phyloP scores from a whole-genome alignment of 257 asterid genomes.

The Eucommia ulmoides region DNA sequence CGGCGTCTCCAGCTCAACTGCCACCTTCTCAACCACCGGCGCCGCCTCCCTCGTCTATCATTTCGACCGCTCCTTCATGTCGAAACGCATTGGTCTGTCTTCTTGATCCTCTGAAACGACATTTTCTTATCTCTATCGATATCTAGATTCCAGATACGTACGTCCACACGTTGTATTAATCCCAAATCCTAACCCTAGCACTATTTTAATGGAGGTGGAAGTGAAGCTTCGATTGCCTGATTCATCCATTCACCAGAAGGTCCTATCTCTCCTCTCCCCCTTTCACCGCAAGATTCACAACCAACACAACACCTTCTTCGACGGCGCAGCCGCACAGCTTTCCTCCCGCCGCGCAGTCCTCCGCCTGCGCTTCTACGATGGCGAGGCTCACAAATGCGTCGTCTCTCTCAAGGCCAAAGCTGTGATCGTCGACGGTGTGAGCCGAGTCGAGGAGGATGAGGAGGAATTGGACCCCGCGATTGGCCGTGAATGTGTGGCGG shows the following conservation, averaged over 20 bases:
- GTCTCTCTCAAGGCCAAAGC: background rate
- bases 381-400: background rate
- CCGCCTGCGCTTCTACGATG: background rate
- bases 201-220: background rate
- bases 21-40: slow-evolving; percentile 27
- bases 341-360: background rate
- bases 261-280: background rate
- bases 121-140: too few relatives aligned
- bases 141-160: too few relatives aligned
- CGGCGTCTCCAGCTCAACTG: too few relatives aligned
- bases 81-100: background rate
- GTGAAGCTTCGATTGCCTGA: background rate
- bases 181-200: background rate
- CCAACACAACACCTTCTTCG: background rate
- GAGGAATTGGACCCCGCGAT: background rate
- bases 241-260: background rate
- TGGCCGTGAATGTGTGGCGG: background rate
- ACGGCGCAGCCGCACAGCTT: background rate
- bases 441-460: background rate
- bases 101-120: background rate
- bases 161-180: too few relatives aligned
- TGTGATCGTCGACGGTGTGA: background rate
- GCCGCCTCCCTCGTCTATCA: slow-evolving; percentile 5
- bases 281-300: background rate
- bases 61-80: background rate